Conservation (phyloP, 306 rosid genomes). For the Rosa chinensis region DNA sequence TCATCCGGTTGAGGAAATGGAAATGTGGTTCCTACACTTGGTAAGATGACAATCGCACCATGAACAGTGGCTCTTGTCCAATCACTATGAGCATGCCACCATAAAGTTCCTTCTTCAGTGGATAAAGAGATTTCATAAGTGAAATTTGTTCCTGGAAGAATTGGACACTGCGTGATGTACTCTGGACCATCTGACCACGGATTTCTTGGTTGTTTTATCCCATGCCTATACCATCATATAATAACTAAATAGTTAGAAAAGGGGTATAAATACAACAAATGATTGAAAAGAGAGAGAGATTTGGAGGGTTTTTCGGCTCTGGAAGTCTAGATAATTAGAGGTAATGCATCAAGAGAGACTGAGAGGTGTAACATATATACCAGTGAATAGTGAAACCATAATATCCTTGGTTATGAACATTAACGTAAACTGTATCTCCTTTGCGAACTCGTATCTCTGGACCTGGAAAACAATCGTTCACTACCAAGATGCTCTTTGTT, state of each 20-base stretch:
- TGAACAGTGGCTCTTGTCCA: slow-evolving; percentile 30
- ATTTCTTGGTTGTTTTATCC: slow-evolving; percentile 54
- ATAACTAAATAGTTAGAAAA: too few species aligned
- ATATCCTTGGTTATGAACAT: slow-evolving; percentile 47
- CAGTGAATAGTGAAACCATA: slow-evolving; percentile 57
- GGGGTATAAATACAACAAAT: neutral
- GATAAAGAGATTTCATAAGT: slow-evolving; percentile 39
- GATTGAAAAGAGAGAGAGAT: neutral
- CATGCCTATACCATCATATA: slow-evolving; percentile 41
- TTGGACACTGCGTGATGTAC: slow-evolving; percentile 53
- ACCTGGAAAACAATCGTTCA: slow-evolving; percentile 61
- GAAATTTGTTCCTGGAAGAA: slow-evolving; percentile 39
- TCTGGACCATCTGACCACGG: slow-evolving; percentile 75
- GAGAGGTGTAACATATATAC: slow-evolving; percentile 8
- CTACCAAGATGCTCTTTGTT: slow-evolving; percentile 51
- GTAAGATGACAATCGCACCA: slow-evolving; percentile 22
- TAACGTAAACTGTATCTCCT: slow-evolving; percentile 55
- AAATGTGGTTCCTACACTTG: neutral
- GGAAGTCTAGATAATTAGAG: too few species aligned
- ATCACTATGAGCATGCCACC: slow-evolving; percentile 22
- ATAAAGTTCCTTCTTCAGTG: slow-evolving; percentile 44
- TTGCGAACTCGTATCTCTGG: slow-evolving; percentile 41
- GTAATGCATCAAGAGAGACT: neutral
- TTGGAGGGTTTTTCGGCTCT: too few species aligned
- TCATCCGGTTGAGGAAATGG: slow-evolving; percentile 17